phyloP scores from a whole-genome alignment of 306 rosid species.

The Vachellia pachyceras region DNA sequence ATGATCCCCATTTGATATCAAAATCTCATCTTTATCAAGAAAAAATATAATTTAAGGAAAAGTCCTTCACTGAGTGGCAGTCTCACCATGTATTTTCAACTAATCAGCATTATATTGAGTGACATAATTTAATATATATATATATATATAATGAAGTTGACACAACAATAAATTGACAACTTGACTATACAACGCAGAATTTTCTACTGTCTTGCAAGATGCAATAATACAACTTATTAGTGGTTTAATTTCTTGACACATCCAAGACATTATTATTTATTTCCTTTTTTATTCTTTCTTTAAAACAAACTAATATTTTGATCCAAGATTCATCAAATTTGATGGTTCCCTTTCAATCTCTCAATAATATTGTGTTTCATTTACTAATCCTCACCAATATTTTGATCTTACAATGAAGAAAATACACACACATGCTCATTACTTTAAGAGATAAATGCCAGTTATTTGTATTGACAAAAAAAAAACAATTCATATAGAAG shows the following conservation, averaged over 20 bases:
- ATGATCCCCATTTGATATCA: neutral
- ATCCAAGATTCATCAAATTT: neutral
- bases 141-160: constrained; percentile 5
- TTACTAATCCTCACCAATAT: neutral
- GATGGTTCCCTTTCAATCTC: neutral
- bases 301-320: neutral
- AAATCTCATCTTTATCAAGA: neutral
- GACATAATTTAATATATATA: too few relatives aligned
- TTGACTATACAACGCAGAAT: constrained; percentile 24
- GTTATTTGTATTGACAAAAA: neutral
- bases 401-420: neutral
- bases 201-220: constrained; percentile 9
- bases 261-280: neutral
- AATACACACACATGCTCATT: neutral
- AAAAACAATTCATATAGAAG: neutral
- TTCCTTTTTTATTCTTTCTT: neutral
- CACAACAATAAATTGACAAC: constrained; percentile 31
- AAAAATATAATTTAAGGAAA: neutral
- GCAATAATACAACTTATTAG: constrained; percentile 25
- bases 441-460: neutral
- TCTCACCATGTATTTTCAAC: neutral
- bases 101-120: too few relatives aligned
- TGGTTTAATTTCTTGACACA: constrained; percentile 7
- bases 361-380: neutral
- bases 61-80: neutral